Evolutionary conservation across 208 protist genomes (phyloP).

Genomic region (Polymyxa betae): DNA sequence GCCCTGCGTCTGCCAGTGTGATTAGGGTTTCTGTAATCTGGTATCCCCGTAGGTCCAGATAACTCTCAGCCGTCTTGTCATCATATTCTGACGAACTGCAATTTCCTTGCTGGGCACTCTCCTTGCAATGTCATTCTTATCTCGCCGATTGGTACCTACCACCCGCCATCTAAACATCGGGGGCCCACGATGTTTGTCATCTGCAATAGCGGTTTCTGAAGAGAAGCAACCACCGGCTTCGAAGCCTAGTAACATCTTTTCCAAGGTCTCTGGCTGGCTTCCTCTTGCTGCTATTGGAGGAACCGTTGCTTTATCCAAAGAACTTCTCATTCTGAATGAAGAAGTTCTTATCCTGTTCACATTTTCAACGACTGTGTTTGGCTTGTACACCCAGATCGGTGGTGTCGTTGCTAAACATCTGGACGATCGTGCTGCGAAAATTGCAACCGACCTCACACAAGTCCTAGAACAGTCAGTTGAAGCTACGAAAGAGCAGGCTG

Average conservation of each 20-base stretch:
- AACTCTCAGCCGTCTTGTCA: no score
- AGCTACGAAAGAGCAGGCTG: neutral
- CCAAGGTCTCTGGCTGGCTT: neutral
- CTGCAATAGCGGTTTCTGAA: neutral
- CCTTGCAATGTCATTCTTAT: no score
- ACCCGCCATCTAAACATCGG: no score
- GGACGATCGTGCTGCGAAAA: neutral
- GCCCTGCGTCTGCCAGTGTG: no score
- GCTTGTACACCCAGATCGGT: slow-evolving; percentile 33
- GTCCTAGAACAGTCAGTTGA: neutral
- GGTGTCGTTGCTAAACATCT: neutral
- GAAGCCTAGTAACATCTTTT: neutral
- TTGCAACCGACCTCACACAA: neutral
- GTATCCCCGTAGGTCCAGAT: no score
- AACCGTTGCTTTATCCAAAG: neutral
- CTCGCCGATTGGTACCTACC: no score
- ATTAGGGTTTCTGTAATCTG: no score
- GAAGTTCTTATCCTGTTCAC: slow-evolving; percentile 28
- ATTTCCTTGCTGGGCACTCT: no score
- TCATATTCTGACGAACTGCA: no score
- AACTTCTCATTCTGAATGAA: slow-evolving; percentile 42
- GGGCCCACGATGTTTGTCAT: neutral
- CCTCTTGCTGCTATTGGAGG: neutral
- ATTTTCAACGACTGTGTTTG: slow-evolving; percentile 3
- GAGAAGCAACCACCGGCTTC: neutral